These are phyloP conservation scores for Cryphonectria parasitica DNA, from an alignment of 2,329 filamentous ascomycete genomes.

Conservation along the genomic window DNA sequence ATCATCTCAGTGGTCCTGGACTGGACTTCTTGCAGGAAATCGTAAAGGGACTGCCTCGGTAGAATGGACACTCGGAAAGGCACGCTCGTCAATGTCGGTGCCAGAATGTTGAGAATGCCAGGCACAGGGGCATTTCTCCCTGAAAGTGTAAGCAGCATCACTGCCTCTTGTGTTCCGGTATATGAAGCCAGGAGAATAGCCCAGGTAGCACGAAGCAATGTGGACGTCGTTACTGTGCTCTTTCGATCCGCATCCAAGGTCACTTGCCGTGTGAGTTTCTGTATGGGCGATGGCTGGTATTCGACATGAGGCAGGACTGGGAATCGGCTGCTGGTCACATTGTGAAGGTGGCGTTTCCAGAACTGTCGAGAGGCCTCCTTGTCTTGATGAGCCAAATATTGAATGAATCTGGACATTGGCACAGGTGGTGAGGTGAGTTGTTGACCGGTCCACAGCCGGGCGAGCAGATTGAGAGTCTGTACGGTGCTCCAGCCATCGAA, in stretches of 20 bases:
- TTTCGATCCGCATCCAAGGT: not conserved
- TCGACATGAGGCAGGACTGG: not conserved
- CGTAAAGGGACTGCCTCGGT: not conserved
- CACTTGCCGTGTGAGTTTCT: not conserved
- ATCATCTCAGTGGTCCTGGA: conserved; percentile 42
- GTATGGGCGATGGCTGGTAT: not conserved
- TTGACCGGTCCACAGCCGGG: not conserved
- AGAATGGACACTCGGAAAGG: not conserved
- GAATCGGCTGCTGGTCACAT: not conserved
- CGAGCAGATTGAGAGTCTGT: not conserved
- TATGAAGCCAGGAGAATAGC: not conserved
- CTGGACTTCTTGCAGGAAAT: not conserved
- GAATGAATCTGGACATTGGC: not conserved
- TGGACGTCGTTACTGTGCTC: not conserved
- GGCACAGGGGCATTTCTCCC: not conserved
- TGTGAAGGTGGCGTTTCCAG: not conserved
- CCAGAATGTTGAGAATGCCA: not conserved
- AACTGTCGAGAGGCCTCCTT: not conserved
- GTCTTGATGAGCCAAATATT: not conserved
- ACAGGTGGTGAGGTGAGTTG: not conserved
- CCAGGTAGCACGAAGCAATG: not conserved
- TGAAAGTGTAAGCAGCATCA: not conserved
- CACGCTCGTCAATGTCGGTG: not conserved
- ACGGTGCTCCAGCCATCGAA: conserved; percentile 60
- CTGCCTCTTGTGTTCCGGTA: not conserved